Base-by-base conservation (phyloP, 306 rosid genomes). In the Lupinus albus region DNA sequence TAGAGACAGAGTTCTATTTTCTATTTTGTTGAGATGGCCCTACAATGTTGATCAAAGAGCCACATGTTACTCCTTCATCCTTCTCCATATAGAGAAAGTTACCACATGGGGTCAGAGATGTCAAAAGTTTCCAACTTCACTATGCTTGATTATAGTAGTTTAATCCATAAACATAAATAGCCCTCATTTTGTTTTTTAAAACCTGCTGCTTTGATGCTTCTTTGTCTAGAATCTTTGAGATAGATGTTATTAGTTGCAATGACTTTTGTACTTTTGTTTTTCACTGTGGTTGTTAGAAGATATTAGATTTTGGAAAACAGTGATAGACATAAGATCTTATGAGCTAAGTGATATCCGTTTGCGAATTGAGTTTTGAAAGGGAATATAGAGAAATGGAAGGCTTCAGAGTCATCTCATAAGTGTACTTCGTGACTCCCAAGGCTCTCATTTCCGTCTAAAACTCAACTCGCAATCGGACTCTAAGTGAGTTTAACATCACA, bases 31-130 rank as follows among this genome's bases (percentile, higher is more conserved):
- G 17, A 9, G 65, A n/a, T 28, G 3, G 18, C 45, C 5, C n/a
- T 17, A 12, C 39, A 51, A 50, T n/a, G 14, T 58, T 13, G 33
- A 4, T 51, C 36, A 14, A 36, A 36, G 8, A 36, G 20, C 51
- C 49, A 15, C 33, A 33, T 14, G 15, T 5, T 4, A 42, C 1
- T 58, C 45, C 33, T 36, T 60, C 46, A 60, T 16, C 1, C 25
- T 9, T 45, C 14, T 35, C 11, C 7, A 36, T 38, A 59, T 12
- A 36, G 48, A 59, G 15, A 35, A 60, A 58, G 47, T 1, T 11
- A 30, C 14, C 44, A 33, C 7, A n/a, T n/a, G 42, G 64, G 33
- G 15, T 60, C n/a, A 42, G 47, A 11, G 65, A 35, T 60, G 48
- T 33, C 10, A 0, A 41, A 9, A 35, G 64, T 17, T 38, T 36